Evolutionary conservation across 78 protist species (phyloP).

Genomic region (Dictyostelium purpureum): DNA sequence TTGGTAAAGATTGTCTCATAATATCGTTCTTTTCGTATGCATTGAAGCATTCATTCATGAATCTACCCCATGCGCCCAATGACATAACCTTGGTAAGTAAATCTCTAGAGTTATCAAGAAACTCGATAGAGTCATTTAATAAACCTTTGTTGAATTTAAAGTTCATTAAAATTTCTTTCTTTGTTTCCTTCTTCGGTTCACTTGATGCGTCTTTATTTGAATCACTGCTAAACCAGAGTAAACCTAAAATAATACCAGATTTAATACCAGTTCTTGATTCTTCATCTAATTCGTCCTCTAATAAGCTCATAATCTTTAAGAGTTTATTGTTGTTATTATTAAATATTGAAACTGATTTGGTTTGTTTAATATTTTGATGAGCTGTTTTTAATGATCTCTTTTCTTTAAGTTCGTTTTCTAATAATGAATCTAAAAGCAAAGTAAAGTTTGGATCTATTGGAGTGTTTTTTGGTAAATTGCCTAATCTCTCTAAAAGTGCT

Average conservation of each 20-base stretch:
- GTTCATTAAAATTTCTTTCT: slow-evolving; percentile 25
- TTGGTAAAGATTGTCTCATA: slow-evolving; percentile 32
- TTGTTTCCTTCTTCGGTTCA: background rate
- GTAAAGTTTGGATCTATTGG: background rate
- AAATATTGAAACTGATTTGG: slow-evolving; percentile 33
- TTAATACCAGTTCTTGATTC: slow-evolving; percentile 46
- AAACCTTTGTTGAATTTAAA: background rate
- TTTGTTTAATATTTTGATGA: slow-evolving; percentile 13
- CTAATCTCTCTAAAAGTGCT: background rate
- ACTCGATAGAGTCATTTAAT: background rate
- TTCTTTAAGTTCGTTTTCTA: slow-evolving; percentile 16
- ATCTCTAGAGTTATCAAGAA: slow-evolving; percentile 4
- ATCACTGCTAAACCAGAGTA: background rate
- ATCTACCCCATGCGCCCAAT: slow-evolving; percentile 49
- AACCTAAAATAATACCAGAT: slow-evolving; percentile 48
- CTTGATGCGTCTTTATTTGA: background rate
- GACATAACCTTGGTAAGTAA: slow-evolving; percentile 5
- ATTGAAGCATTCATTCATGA: slow-evolving; percentile 27
- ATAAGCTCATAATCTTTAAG: background rate
- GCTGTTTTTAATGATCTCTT: slow-evolving; percentile 36
- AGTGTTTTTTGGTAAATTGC: background rate
- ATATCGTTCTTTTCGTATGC: background rate
- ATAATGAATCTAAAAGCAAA: background rate
- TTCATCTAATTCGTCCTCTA: background rate
- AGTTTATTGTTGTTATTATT: background rate